Conservation (phyloP, 805 yeast species). For the Candida ovalis region DNA sequence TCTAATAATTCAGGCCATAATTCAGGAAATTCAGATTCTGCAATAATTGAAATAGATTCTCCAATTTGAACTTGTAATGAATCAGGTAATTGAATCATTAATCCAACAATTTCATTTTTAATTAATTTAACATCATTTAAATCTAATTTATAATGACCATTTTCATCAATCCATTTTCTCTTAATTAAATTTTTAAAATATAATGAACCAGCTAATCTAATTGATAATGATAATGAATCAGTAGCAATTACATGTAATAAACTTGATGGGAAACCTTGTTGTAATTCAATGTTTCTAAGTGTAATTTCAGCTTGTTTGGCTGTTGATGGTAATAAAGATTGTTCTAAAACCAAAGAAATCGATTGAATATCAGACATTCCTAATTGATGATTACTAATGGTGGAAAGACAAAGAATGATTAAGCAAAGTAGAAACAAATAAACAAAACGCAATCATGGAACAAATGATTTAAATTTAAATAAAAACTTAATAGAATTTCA, state of each 20-base stretch:
- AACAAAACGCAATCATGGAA: neutral
- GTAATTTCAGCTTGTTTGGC: constrained; percentile 67
- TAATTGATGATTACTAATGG: neutral
- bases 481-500: too few species aligned
- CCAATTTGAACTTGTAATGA: constrained; percentile 90
- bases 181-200: constrained; percentile 85
- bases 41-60: constrained; percentile 87
- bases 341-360: constrained; percentile 52
- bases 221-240: constrained; percentile 44
- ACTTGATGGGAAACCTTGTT: constrained; percentile 72
- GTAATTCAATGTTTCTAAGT: constrained; percentile 57
- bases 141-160: constrained; percentile 70
- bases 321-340: constrained; percentile 59
- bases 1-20: constrained; percentile 79
- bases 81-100: constrained; percentile 80
- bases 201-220: constrained; percentile 83
- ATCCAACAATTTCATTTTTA: constrained; percentile 72
- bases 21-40: constrained; percentile 94
- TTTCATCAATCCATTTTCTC: constrained; percentile 86
- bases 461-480: too few species aligned
- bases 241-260: constrained; percentile 77
- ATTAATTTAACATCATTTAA: constrained; percentile 59
- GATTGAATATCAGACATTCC: constrained; percentile 44
- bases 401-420: neutral
- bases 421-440: neutral